Conservation (phyloP, 805 yeast genomes). For the Ogataea neopini region DNA sequence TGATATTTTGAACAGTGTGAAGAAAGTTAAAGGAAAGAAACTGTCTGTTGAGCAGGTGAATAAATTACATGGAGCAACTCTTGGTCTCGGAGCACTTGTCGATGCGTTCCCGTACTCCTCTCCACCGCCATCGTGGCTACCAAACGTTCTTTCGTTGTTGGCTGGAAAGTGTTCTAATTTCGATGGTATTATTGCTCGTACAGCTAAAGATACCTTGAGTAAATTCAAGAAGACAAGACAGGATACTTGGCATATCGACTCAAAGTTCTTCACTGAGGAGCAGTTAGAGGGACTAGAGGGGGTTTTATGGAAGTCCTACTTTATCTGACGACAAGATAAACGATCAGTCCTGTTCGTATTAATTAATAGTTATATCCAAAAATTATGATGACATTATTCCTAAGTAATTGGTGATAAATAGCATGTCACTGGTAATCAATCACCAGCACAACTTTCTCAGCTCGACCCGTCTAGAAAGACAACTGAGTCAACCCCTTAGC, state of each 20-base stretch:
- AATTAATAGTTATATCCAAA: too few species aligned
- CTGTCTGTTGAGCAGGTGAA: constrained; percentile 44
- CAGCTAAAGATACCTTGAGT: constrained; percentile 80
- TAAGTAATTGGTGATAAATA: too few species aligned
- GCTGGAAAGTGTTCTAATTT: constrained; percentile 72
- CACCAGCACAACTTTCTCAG: too few species aligned
- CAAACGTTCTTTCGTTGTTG: constrained; percentile 63
- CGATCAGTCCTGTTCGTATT: too few species aligned
- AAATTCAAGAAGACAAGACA: constrained; percentile 89
- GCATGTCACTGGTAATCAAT: too few species aligned
- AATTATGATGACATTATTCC: too few species aligned
- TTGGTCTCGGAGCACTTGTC: constrained; percentile 86
- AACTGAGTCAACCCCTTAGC: constrained; percentile 64
- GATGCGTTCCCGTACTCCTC: constrained; percentile 88
- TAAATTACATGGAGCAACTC: constrained; percentile 76
- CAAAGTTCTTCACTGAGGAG: constrained; percentile 67
- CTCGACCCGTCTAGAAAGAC: constrained; percentile 45
- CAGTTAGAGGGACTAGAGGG: constrained; percentile 93
- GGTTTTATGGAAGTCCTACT: constrained; percentile 88
- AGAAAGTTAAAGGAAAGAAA: constrained; percentile 32
- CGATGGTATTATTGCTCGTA: constrained; percentile 76
- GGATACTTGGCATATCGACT: constrained; percentile 95
- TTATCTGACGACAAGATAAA: too few species aligned
- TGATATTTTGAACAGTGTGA: constrained; percentile 39
- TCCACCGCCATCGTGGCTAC: constrained; percentile 93